A percentile compares a stretch with the other conserved stretches of the same genome.
These are phyloP conservation scores for Pseudognaphalium luteoalbum DNA, from an alignment of 129 eudicot species.

Conservation along the genomic window DNA sequence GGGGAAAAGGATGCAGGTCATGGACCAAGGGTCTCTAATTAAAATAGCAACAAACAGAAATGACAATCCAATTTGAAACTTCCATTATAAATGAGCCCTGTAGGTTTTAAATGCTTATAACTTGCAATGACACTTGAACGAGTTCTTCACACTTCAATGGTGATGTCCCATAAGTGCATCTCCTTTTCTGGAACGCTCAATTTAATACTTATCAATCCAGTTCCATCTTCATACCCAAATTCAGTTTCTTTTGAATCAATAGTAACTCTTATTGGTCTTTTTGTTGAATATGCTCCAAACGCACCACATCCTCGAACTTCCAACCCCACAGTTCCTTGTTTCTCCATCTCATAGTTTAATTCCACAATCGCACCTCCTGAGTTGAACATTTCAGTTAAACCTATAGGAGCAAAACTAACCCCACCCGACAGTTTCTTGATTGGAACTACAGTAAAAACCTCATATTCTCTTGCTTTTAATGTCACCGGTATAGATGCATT, in stretches of 20 bases:
- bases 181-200: conserved; percentile 58
- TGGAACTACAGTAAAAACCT: conserved; percentile 80
- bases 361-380: conserved; percentile 87
- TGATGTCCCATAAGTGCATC: conserved; percentile 61
- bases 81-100: background rate
- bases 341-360: conserved; percentile 46
- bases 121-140: background rate
- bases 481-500: conserved; percentile 68
- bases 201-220: conserved; percentile 50
- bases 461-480: conserved; percentile 64
- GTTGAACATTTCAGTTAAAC: conserved; percentile 77
- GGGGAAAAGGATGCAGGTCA: background rate
- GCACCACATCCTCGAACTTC: conserved; percentile 67
- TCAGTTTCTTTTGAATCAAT: conserved; percentile 46
- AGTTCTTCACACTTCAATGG: conserved; percentile 42
- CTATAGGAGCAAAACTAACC: conserved; percentile 70
- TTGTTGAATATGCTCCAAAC: conserved; percentile 77
- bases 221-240: conserved; percentile 56
- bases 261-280: conserved; percentile 49
- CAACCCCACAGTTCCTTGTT: conserved; percentile 41
- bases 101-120: background rate
- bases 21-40: background rate
- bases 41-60: background rate
- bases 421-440: conserved; percentile 50
- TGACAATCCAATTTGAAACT: background rate